phyloP scores from a whole-genome alignment of 2,329 filamentous ascomycete genomes.

The Rachicladosporium sp. region DNA sequence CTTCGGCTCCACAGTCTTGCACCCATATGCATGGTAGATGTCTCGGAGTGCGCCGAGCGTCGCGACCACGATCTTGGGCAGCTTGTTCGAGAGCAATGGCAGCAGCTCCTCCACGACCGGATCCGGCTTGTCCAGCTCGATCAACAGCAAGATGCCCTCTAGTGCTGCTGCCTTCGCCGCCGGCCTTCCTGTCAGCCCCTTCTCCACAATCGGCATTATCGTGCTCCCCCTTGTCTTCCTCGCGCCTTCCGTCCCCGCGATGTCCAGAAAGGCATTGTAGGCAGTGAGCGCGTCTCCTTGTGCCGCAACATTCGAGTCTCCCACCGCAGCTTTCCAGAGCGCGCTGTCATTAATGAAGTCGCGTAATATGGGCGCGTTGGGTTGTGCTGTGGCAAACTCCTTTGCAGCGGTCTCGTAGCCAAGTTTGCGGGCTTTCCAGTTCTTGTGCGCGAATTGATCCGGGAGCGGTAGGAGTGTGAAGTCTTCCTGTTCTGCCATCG shows the following conservation, averaged over 20 bases:
- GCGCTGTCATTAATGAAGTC: constrained; percentile 76
- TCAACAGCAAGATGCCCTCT: constrained; percentile 75
- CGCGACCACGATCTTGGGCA: constrained; percentile 74
- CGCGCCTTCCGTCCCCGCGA: constrained; percentile 61
- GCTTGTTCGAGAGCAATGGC: constrained; percentile 71
- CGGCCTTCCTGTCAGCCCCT: constrained; percentile 79
- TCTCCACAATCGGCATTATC: constrained; percentile 72
- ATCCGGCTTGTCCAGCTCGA: constrained; percentile 76
- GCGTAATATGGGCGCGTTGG: constrained; percentile 71
- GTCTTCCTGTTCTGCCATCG: constrained; percentile 80
- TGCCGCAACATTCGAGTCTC: constrained; percentile 91
- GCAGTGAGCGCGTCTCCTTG: constrained; percentile 85
- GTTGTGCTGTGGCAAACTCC: constrained; percentile 71
- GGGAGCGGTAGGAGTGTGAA: constrained; percentile 65
- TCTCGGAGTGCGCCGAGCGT: constrained; percentile 64
- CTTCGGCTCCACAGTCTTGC: constrained; percentile 88
- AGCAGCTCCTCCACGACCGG: constrained; percentile 86
- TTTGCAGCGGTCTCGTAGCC: constrained; percentile 89
- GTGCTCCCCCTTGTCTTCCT: constrained; percentile 60
- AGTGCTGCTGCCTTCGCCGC: constrained; percentile 77
- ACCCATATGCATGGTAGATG: constrained; percentile 88
- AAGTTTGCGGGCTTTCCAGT: constrained; percentile 94
- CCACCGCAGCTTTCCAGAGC: constrained; percentile 84
- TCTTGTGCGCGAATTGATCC: constrained; percentile 79
- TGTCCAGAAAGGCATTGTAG: constrained; percentile 85